Evolutionary conservation across 768 basidiomycete genomes (phyloP).

Genomic region (Amyloporia xantha): DNA sequence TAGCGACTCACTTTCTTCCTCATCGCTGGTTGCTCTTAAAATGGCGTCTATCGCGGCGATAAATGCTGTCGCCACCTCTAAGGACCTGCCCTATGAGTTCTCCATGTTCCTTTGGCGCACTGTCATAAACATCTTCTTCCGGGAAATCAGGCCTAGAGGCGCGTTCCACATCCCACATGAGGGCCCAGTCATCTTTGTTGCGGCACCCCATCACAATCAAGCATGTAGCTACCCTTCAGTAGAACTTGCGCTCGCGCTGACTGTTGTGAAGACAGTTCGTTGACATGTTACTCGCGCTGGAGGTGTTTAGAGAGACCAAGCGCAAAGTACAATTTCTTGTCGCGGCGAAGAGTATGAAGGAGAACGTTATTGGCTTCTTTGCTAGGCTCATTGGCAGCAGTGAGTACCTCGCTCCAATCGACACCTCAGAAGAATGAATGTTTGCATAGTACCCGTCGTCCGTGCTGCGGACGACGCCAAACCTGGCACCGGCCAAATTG

Average conservation of each 20-base stretch:
- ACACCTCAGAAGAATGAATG: not conserved
- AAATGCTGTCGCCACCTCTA: not conserved
- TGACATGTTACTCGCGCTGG: conserved; percentile 77
- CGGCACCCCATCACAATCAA: conserved; percentile 27
- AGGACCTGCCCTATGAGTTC: conserved; percentile 51
- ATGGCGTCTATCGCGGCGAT: too few species aligned
- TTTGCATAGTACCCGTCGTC: conserved; percentile 78
- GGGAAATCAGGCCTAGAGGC: conserved; percentile 90
- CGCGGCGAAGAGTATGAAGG: conserved; percentile 83
- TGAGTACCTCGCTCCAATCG: conserved; percentile 31
- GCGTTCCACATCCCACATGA: conserved; percentile 90
- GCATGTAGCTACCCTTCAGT: conserved; percentile 3
- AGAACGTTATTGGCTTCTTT: conserved; percentile 74
- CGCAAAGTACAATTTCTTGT: conserved; percentile 81
- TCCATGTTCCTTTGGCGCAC: conserved; percentile 79
- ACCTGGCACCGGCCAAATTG: conserved; percentile 68
- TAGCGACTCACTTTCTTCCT: too few species aligned
- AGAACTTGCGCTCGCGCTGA: not conserved
- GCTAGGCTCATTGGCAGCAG: conserved; percentile 78
- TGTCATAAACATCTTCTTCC: conserved; percentile 90
- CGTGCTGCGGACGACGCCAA: conserved; percentile 88
- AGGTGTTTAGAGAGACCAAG: conserved; percentile 81
- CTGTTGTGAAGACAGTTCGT: conserved; percentile 57
- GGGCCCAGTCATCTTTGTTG: conserved; percentile 90
- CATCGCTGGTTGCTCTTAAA: too few species aligned